Conservation (phyloP, 108 stramenopile genomes). For the Pseudonitzschia pungens region DNA sequence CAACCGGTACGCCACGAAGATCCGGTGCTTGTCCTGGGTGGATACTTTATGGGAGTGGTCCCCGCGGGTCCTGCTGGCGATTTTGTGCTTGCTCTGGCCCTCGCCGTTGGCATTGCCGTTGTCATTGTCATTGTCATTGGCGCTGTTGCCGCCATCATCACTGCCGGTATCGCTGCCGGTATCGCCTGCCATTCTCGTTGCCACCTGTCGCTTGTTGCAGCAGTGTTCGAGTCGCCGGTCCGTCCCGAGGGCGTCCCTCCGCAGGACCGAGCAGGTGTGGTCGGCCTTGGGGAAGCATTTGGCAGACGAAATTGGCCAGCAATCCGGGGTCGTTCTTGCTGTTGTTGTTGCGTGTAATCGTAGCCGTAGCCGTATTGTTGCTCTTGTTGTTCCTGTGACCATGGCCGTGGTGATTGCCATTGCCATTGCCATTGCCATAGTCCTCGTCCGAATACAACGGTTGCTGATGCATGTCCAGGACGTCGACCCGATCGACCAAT, state of each 20-base stretch:
- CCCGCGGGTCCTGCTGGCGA: background rate
- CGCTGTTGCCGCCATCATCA: too few species aligned
- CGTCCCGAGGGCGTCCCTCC: background rate
- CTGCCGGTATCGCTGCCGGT: too few species aligned
- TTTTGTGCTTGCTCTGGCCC: background rate
- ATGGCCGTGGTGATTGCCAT: too few species aligned
- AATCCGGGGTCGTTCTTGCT: background rate
- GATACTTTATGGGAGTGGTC: background rate
- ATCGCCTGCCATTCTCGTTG: too few species aligned
- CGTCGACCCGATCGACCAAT: background rate
- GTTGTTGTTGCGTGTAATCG: too few species aligned
- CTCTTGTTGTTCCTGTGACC: too few species aligned
- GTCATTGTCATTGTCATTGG: too few species aligned
- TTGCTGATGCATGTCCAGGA: conserved; percentile 3
- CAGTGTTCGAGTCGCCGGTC: too few species aligned
- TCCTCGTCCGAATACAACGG: background rate
- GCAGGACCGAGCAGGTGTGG: background rate
- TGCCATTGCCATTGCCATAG: too few species aligned
- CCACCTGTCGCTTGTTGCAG: too few species aligned
- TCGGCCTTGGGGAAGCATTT: background rate
- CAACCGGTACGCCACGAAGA: background rate
- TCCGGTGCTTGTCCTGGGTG: background rate
- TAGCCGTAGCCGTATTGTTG: background rate
- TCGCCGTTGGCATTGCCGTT: too few species aligned
- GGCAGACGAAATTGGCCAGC: background rate